Conservation (phyloP, 1,284 basidiomycete species). For the Fereydounia khargensis region DNA sequence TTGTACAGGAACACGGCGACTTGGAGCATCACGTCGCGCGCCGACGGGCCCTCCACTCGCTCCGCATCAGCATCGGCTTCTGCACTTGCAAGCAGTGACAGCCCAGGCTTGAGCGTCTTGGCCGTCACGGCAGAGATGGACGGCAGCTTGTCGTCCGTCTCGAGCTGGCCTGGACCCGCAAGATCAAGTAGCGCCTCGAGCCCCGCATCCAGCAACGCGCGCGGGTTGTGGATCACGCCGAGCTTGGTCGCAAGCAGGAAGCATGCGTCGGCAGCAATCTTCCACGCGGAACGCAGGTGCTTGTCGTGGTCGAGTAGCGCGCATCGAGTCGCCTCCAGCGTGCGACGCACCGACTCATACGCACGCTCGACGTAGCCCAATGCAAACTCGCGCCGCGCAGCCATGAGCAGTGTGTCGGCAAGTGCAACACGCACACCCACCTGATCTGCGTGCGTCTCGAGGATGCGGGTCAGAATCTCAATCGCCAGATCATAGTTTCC, state of each 20-base stretch:
- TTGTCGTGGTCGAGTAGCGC: conserved; percentile 63
- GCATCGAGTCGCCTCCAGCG: conserved; percentile 65
- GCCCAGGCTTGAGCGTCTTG: conserved; percentile 4
- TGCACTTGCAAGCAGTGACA: neutral
- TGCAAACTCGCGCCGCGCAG: conserved; percentile 68
- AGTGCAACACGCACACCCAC: conserved; percentile 73
- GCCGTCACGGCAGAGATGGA: conserved; percentile 28
- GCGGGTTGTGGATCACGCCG: conserved; percentile 5
- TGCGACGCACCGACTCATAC: conserved; percentile 68
- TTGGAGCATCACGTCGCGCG: conserved; percentile 8
- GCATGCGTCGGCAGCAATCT: conserved; percentile 75
- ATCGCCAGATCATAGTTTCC: conserved; percentile 76
- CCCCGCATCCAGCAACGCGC: neutral
- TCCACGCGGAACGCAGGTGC: conserved; percentile 67
- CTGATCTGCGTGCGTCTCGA: conserved; percentile 64
- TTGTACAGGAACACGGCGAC: conserved; percentile 45
- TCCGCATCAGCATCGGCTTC: neutral
- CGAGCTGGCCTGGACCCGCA: conserved; percentile 22
- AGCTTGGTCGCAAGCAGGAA: conserved; percentile 59
- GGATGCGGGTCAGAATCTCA: conserved; percentile 66
- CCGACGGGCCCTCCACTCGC: no score
- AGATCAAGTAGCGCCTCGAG: conserved; percentile 16
- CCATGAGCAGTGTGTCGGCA: conserved; percentile 71
- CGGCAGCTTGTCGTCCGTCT: conserved; percentile 39
- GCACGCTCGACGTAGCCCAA: conserved; percentile 74